Conservation (phyloP, 2,329 filamentous ascomycete species). For the Fusarium devonianum region DNA sequence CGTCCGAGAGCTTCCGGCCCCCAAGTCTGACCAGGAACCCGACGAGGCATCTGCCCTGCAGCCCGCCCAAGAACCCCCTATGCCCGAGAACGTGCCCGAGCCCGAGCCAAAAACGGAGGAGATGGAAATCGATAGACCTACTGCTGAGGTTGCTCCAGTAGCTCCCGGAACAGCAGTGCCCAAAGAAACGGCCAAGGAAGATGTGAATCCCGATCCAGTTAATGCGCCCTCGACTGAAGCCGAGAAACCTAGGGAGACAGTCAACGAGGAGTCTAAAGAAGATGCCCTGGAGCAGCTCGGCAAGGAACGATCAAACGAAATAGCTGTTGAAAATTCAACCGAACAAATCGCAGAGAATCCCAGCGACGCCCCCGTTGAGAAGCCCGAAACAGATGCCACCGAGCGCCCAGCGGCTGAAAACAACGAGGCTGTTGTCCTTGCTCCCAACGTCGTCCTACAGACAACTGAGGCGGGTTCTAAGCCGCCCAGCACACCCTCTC, state of each 20-base stretch:
- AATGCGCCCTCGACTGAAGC: constrained; percentile 5
- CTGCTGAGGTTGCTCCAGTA: constrained; percentile 5
- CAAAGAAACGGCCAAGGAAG: constrained; percentile 7
- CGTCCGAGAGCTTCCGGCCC: no score
- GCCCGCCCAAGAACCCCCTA: background rate
- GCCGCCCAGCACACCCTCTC: constrained; percentile 57
- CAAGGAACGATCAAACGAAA: no score
- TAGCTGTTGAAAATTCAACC: no score
- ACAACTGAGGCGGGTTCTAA: constrained; percentile 45
- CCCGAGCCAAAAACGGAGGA: constrained; percentile 51
- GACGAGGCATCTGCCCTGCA: constrained; percentile 3
- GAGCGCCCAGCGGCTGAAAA: constrained; percentile 4
- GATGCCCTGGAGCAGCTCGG: no score
- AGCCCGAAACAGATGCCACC: background rate
- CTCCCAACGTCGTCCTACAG: constrained; percentile 35
- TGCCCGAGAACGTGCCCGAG: constrained; percentile 16
- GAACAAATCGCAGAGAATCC: background rate
- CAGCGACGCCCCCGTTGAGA: constrained; percentile 1
- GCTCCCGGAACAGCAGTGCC: constrained; percentile 14
- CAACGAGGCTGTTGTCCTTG: constrained; percentile 4
- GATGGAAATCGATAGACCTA: constrained; percentile 49
- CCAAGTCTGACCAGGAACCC: constrained; percentile 4
- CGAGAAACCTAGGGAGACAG: constrained; percentile 3
- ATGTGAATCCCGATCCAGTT: background rate
- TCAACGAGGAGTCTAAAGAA: background rate